Evolutionary conservation across 345 rosid species (phyloP), one percentile per base, ranked within the genome.

Genomic region (Aquilaria sinensis): DNA sequence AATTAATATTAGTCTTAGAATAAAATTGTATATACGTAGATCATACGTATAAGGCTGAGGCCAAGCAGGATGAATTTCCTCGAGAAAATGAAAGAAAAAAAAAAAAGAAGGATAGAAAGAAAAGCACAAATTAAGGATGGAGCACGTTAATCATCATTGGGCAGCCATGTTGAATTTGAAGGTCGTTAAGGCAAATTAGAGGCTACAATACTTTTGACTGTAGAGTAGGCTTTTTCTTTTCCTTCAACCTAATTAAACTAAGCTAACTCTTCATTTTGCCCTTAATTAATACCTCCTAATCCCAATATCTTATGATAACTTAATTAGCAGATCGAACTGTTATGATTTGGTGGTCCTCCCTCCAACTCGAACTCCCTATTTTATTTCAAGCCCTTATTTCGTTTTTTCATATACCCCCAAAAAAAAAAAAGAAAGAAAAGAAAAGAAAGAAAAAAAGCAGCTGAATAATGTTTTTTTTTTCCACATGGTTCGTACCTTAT

Each of bases 261-360:
- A 67, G 67, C 69, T 70, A 67, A 60, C n/a, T 54, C 58, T 56
- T 10, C 37, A 63, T 29, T 49, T 65, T 37, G 23, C 66, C 29
- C 31, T 55, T 74, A 47, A 34, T 54, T 58, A 41, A 55, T 69
- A 68, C 58, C 62, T 59, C 46, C 47, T 16, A 46, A 8, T 29
- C 14, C 56, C 16, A 47, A 8, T 16, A 31, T 57, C 46, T 50
- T 64, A 74, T 68, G 68, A 75, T 77, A 58, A 52, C 77, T 73
- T 81, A 78, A 76, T 75, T 69, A 74, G 57, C 74, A 77, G 57
- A 77, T 79, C 78, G 67, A 62, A 79, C 81, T 81, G 82, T 81
- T 74, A 70, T 73, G 86, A 84, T 81, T 78, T 57, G 64, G 86
- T 75, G 89, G 83, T 74, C 86, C 81, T 74, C 12, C 49, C 23